Conservation (phyloP, 371 early-diverging fungal species). For the Syncephalastrum sp. region DNA sequence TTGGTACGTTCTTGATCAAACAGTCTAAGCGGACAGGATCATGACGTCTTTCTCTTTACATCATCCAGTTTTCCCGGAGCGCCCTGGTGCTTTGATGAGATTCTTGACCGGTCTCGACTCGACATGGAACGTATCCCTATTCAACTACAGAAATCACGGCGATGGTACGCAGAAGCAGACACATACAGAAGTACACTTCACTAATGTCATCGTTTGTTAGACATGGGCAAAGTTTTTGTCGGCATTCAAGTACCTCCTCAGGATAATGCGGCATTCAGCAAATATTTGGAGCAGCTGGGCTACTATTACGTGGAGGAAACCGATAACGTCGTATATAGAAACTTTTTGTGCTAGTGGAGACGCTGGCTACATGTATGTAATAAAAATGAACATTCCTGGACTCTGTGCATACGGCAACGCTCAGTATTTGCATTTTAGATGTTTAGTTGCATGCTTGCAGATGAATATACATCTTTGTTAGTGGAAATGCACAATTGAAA, state of each 20-base stretch:
- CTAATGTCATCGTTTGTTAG: constrained; percentile 29
- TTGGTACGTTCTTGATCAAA: constrained; percentile 43
- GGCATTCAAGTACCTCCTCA: constrained; percentile 89
- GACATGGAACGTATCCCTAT: constrained; percentile 90
- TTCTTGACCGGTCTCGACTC: constrained; percentile 77
- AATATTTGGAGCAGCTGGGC: constrained; percentile 69
- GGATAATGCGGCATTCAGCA: constrained; percentile 58
- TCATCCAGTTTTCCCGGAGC: constrained; percentile 82
- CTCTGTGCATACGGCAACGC: too few species aligned
- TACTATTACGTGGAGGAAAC: constrained; percentile 92
- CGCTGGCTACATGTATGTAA: too few species aligned
- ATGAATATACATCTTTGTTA: too few species aligned
- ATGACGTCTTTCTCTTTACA: constrained; percentile 3
- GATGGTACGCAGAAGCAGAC: constrained; percentile 55
- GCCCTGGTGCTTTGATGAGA: constrained; percentile 87
- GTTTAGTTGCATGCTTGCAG: too few species aligned
- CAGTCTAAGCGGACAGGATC: neutral
- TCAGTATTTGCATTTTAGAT: too few species aligned
- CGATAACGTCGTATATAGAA: constrained; percentile 79
- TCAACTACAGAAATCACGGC: constrained; percentile 96
- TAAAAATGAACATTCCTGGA: too few species aligned
- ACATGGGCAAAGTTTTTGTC: constrained; percentile 89
- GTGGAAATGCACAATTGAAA: too few species aligned
- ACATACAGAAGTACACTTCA: constrained; percentile 2
- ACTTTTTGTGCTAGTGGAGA: constrained; percentile 54